Base-by-base conservation (phyloP, 805 yeast genomes). In the Helenozyma rhizophorensis region DNA sequence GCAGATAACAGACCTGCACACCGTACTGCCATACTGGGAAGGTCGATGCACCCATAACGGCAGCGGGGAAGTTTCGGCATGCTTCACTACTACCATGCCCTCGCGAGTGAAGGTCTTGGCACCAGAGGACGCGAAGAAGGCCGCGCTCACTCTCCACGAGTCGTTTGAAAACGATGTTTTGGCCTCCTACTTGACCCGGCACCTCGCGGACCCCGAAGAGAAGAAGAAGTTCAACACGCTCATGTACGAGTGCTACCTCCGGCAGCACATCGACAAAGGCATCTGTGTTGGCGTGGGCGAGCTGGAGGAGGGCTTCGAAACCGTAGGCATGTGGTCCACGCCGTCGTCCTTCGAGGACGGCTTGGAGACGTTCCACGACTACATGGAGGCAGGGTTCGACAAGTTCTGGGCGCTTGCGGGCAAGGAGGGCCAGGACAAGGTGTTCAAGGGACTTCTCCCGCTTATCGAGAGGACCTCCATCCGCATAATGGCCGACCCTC, bases 271-370 rank as follows among this genome's bases (percentile, higher is more conserved):
- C 25, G 43, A 60, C 34, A 65, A 68, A 28, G 81, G 81, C 1
- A 30, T 74, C 23, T 73, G 66, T 17, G 48, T 74, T 15, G 80
- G 71, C 4, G 57, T 74, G 21, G 70, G 71, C 36, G 79, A 76
- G 34, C 56, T 61, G 9, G 54, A 42, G 1, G 48, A 47, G 1
- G 49, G 47, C 4, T 76, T 70, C 49, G 79, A 75, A 55, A 68
- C 79, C 6, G 80, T 75, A 18, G 70, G 76, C 5, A 51, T 74
- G 15, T 76, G 79, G 78, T 59, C 74, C 9, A 58, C 58, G 17
- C 80, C 80, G 4, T 65, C 61, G 9, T 62, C 69, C 7, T 47
- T 46, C 4, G 53, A 49, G 6, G 62, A 58, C 8, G 70, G 71
- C 3, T 50, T 72, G 28, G 76, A 74, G 30, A 58, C 67, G 29